phyloP scores from a whole-genome alignment of 768 basidiomycete species.

The Tephrocybe sp. region DNA sequence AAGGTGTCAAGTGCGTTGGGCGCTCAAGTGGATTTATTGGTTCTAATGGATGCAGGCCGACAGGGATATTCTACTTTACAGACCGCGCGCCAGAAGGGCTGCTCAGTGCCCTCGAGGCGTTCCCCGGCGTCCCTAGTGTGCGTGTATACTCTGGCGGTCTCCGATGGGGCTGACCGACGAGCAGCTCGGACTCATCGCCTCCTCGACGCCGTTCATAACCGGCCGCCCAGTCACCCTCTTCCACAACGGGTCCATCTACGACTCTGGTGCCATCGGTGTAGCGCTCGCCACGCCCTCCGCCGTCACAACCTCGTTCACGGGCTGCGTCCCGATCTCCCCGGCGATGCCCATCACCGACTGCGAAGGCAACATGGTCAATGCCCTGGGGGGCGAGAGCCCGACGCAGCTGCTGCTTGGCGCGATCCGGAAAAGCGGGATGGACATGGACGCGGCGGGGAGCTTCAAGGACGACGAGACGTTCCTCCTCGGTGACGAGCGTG shows the following conservation, averaged over 20 bases:
- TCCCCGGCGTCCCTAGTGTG: slow-evolving; percentile 52
- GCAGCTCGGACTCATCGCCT: slow-evolving; percentile 68
- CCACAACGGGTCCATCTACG: slow-evolving; percentile 50
- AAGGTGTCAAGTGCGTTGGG: slow-evolving; percentile 32
- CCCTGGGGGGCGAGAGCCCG: slow-evolving; percentile 58
- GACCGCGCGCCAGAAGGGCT: slow-evolving; percentile 62
- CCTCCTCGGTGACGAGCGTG: slow-evolving; percentile 45
- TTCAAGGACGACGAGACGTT: slow-evolving; percentile 58
- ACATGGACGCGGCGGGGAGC: slow-evolving; percentile 23
- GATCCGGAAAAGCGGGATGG: slow-evolving; percentile 40
- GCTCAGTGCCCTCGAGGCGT: slow-evolving; percentile 38
- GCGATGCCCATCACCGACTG: slow-evolving; percentile 59
- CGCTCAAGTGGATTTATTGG: background rate
- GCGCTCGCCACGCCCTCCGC: slow-evolving; percentile 32
- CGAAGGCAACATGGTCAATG: slow-evolving; percentile 72
- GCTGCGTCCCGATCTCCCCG: slow-evolving; percentile 42
- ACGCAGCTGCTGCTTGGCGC: slow-evolving; percentile 57
- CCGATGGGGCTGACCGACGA: no score
- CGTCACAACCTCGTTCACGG: slow-evolving; percentile 32
- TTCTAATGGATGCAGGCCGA: slow-evolving; percentile 13
- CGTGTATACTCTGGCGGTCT: no score
- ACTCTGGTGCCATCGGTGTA: slow-evolving; percentile 71
- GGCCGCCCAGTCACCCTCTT: slow-evolving; percentile 75
- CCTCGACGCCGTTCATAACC: slow-evolving; percentile 80
- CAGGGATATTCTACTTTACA: slow-evolving; percentile 51